Evolutionary conservation across 139 green algal species (phyloP), one percentile per base, ranked within the genome.

Genomic region (Chlorella vulgaris): DNA sequence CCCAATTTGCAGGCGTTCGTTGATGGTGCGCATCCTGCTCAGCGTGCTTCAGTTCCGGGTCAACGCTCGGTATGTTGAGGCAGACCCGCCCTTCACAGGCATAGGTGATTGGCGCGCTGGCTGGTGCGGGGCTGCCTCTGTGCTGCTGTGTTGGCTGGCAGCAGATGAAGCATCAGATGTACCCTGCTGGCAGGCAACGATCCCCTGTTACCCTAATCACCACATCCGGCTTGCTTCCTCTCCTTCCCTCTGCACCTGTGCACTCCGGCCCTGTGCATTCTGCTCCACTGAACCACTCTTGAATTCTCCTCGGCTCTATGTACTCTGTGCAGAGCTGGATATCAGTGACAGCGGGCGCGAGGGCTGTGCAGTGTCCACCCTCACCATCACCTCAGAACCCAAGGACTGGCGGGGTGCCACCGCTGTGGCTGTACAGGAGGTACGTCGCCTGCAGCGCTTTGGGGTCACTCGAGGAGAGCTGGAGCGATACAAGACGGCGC

Each of bases 341-440:
- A 79, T 79, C 73, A 79, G 73, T 53, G 73, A 79, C 53, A 69
- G 51, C 51, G 74, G 74, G 38, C 74, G 97, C 22, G 97, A 99
- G 90, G 95, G 96, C 66, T 99, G 96, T 83, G 88, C 89, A 7
- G 97, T 99, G 55, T 93, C 89, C 53, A 98, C 96, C 8, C 90
- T 99, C 39, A 99, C 94, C 66, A 89, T 99, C 81, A 97, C 91
- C 21, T 86, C 88, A 6, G 95, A 99, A 89, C 94, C 97, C 22
- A 81, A 84, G 13, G 86, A 99, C 84, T 99, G 96, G 96, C 76
- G 85, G 33, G 90, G 87, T 8, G 93, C 94, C 40, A 73, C 92
- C 15, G 21, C 82, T 78, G 86, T 93, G 42, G 91, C 93, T 28
- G 62, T 95, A 6, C 88, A 98, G 88, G 95, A 98, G 89, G 88